Evolutionary conservation across 163 green algal species (phyloP), one percentile per base, ranked within the genome.

Genomic region (Prototheca cutis): DNA sequence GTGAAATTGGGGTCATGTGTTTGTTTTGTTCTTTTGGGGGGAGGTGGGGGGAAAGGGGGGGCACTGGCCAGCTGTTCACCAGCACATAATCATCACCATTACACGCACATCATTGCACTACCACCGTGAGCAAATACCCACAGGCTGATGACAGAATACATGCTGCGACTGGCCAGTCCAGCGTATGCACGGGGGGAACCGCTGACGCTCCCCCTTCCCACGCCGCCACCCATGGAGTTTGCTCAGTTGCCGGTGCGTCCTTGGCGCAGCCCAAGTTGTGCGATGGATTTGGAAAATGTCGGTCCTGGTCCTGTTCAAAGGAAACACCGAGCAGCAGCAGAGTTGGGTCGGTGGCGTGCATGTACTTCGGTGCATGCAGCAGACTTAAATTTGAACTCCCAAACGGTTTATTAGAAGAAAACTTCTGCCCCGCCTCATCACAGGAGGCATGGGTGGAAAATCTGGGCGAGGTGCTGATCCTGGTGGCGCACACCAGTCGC

Each of bases 391-490:
- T 21, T 7, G 42, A 52, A 21, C 42, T 24, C 8, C 19, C 23
- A 5, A 52, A 25, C 23, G 5, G 5, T 45, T 15, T 39, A 55
- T n/a, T 18, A 21, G 7, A 10, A n/a, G 24, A 34, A 18, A 55
- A 33, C 4, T 4, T 55, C n/a, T 55, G 33, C 27, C 24, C 27
- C 27, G 18, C 6, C 25, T 55, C 8, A 15, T 34, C n/a, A 18
- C 52, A 47, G 29, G 42, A 97, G 72, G 86, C 86, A 63, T 85
- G 93, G 54, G 64, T 97, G 30, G 87, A 95, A 54, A 83, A 95
- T 66, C 63, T 88, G 32, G 62, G 69, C 2, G 76, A 89, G 40
- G 42, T 83, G 23, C 59, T 95, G 36, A 25, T 36, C 86, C 34
- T 85, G 76, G 70, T 79, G n/a, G 75, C 63, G 3, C 66, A 66